Evolutionary conservation across 192 early-diverging fungal species (phyloP), one percentile per base, ranked within the genome.

Genomic region (Mortierella alpina): DNA sequence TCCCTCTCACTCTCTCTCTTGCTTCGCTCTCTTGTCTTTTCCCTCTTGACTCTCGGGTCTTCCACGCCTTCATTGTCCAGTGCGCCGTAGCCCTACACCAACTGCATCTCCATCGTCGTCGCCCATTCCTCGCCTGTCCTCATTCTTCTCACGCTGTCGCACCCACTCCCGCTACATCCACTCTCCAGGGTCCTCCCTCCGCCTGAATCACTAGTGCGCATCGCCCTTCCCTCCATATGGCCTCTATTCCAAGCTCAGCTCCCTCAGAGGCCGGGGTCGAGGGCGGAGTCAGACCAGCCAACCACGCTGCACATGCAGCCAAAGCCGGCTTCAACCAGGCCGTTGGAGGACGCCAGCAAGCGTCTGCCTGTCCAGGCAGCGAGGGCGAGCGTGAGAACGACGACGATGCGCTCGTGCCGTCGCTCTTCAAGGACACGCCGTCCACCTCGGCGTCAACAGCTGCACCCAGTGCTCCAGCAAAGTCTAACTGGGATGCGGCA

Each of bases 351-450:
- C 31, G 31, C 31, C 31, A 31, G 31, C 31, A 3, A 31, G 31
- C 31, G 31, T 31, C 42, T 41, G 40, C 63, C 49, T 51, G 47
- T 50, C 63, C 14, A 15, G 31, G 44, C 2, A 44, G 58, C 20
- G 57, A 68, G 20, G 55, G 45, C 48, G 52, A 63, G 41, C 20
- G 44, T 17, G 58, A 60, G 14, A 60, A 18, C 17, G 67, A 70
- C 49, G 77, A 72, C 45, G 76, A 80, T 56, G 77, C 77, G 20
- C 59, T 72, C 8, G 77, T 80, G n/a, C 77, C 77, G 2, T 68
- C 77, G 1, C 52, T 66, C 46, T 44, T 31, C 31, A 31, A 31
- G 31, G 31, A 31, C 31, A 3, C 31, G 31, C 31, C 42, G 23
- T 15, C 68, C 47, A 54, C 31, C 47, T 60, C 63, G 17, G n/a